These are phyloP conservation scores for Cercospora sp. DNA, from an alignment of 2,329 filamentous ascomycete species.

Conservation along the genomic window DNA sequence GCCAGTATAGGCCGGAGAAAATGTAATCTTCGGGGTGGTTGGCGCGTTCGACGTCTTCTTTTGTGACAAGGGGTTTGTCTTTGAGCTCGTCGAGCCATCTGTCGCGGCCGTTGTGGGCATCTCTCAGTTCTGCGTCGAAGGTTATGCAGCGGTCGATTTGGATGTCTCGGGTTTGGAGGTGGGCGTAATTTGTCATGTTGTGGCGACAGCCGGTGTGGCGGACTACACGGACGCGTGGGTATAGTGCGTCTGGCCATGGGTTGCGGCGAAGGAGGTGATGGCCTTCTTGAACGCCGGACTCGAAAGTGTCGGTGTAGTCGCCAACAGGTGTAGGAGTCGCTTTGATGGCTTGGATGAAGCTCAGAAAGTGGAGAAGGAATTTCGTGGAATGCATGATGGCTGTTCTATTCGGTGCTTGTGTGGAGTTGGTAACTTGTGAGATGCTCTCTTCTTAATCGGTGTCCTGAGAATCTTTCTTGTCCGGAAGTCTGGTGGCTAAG, in stretches of 20 bases:
- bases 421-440: background rate
- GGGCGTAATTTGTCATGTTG: constrained; percentile 4
- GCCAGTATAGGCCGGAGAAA: constrained; percentile 1
- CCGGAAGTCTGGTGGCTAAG: background rate
- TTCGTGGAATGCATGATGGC: background rate
- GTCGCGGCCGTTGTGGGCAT: background rate
- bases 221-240: background rate
- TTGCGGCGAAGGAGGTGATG: background rate
- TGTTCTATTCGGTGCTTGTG: background rate
- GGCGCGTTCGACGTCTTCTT: constrained; percentile 11
- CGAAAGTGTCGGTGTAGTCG: background rate
- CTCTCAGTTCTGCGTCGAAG: background rate
- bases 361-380: background rate
- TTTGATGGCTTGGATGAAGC: background rate
- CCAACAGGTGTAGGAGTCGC: background rate
- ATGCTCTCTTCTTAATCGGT: background rate
- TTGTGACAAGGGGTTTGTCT: constrained; percentile 4
- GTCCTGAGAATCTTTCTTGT: background rate
- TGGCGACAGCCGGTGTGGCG: constrained; percentile 9
- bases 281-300: background rate
- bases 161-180: background rate
- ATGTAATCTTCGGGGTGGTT: constrained; percentile 21
- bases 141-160: background rate
- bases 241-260: constrained; percentile 7
- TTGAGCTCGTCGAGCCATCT: background rate